These are phyloP conservation scores for Akanthomyces uredinophilus DNA, from an alignment of 2,329 filamentous ascomycete species.

Conservation along the genomic window DNA sequence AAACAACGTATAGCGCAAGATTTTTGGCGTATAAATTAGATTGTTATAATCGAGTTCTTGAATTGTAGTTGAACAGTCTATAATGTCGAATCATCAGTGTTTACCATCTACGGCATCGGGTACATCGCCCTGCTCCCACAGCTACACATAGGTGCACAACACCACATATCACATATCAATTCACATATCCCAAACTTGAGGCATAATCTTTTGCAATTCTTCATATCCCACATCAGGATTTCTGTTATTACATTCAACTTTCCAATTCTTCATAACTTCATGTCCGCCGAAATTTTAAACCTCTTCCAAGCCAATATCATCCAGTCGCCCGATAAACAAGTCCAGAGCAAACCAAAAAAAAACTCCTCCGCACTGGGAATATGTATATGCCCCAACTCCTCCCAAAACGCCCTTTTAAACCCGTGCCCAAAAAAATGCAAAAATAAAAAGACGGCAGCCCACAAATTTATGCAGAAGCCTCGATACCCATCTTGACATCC, in stretches of 20 bases:
- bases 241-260: neutral
- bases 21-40: too few relatives aligned
- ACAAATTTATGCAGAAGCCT: constrained; percentile 6
- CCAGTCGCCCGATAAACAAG: neutral
- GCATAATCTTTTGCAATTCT: neutral
- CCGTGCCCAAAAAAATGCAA: neutral
- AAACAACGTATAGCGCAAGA: too few relatives aligned
- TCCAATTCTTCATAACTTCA: neutral
- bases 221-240: neutral
- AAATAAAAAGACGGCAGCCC: neutral
- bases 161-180: neutral
- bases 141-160: too few relatives aligned
- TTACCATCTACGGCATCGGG: too few relatives aligned
- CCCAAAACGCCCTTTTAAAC: neutral
- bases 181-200: too few relatives aligned
- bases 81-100: too few relatives aligned
- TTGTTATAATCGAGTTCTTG: too few relatives aligned
- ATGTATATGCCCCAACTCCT: neutral
- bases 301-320: neutral
- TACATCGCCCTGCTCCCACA: too few relatives aligned
- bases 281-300: neutral
- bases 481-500: constrained; percentile 13
- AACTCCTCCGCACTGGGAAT: neutral
- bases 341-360: neutral
- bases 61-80: too few relatives aligned